These are phyloP conservation scores for Aschersonia sp. DNA, from an alignment of 2,329 filamentous ascomycete genomes.

Conservation along the genomic window DNA sequence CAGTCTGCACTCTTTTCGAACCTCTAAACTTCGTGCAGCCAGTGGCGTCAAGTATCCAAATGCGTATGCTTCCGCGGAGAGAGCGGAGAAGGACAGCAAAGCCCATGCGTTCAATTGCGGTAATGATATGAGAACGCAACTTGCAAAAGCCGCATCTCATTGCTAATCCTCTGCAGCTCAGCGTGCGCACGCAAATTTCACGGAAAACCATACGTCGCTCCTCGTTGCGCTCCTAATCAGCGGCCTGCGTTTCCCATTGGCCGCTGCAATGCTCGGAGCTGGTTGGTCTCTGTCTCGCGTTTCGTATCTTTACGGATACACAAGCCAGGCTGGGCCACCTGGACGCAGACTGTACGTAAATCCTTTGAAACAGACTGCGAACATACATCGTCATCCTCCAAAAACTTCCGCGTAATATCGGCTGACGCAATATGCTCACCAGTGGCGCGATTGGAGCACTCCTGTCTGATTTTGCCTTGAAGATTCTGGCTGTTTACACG, in stretches of 20 bases:
- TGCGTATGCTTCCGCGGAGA: slow-evolving; percentile 39
- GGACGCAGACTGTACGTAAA: slow-evolving; percentile 25
- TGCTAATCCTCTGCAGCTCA: slow-evolving; percentile 26
- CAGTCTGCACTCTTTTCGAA: slow-evolving; percentile 33
- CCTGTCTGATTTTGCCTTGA: slow-evolving; percentile 23
- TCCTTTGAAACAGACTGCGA: not conserved
- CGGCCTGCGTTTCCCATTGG: slow-evolving; percentile 38
- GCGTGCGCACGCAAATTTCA: slow-evolving; percentile 48
- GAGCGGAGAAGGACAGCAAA: slow-evolving; percentile 36
- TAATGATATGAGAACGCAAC: slow-evolving; percentile 8
- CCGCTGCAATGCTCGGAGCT: slow-evolving; percentile 32
- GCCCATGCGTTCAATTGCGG: slow-evolving; percentile 50
- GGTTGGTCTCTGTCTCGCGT: slow-evolving; percentile 38
- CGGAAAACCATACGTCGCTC: slow-evolving; percentile 43
- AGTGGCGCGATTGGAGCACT: slow-evolving; percentile 21
- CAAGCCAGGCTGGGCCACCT: slow-evolving; percentile 24
- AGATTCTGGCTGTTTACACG: slow-evolving; percentile 28
- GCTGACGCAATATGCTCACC: not conserved
- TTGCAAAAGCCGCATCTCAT: not conserved
- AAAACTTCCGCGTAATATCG: not conserved
- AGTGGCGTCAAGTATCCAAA: slow-evolving; percentile 42
- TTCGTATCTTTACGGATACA: slow-evolving; percentile 42
- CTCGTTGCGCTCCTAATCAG: slow-evolving; percentile 38
- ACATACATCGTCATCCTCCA: not conserved
- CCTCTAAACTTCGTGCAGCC: slow-evolving; percentile 32